phyloP scores from a whole-genome alignment of 352 stramenopile species.

The Halophytophthora batemanensis region DNA sequence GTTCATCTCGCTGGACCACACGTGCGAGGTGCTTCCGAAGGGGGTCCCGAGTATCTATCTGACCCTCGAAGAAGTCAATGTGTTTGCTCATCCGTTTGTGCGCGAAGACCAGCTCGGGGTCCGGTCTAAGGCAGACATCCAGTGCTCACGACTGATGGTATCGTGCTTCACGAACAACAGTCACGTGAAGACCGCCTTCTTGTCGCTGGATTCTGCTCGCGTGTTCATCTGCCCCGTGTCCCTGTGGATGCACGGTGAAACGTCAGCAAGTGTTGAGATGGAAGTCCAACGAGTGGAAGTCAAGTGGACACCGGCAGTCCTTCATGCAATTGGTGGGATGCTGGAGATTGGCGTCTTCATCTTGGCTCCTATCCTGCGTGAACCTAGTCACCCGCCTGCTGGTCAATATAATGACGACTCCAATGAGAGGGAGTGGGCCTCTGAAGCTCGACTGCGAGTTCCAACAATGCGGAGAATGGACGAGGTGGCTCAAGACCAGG shows the following conservation, averaged over 20 bases:
- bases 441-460: constrained; percentile 19
- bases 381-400: constrained; percentile 7
- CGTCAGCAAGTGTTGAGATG: constrained; percentile 59
- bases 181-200: constrained; percentile 31
- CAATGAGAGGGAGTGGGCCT: constrained; percentile 3
- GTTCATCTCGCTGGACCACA: constrained; percentile 26
- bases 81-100: constrained; percentile 54
- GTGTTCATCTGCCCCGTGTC: constrained; percentile 54
- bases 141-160: constrained; percentile 54
- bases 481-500: constrained; percentile 34
- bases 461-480: constrained; percentile 34
- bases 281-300: constrained; percentile 77
- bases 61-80: constrained; percentile 48
- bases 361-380: constrained; percentile 29
- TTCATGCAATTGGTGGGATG: constrained; percentile 63
- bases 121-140: constrained; percentile 62
- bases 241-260: constrained; percentile 32
- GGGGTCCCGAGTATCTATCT: constrained; percentile 47
- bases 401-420: neutral
- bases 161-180: constrained; percentile 25
- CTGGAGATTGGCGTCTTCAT: constrained; percentile 54
- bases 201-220: constrained; percentile 65
- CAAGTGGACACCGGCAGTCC: constrained; percentile 54
- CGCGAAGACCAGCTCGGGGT: constrained; percentile 48
- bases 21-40: constrained; percentile 42